These are phyloP conservation scores for Mycena sp. DNA, from an alignment of 1,284 basidiomycete species.

Conservation along the genomic window DNA sequence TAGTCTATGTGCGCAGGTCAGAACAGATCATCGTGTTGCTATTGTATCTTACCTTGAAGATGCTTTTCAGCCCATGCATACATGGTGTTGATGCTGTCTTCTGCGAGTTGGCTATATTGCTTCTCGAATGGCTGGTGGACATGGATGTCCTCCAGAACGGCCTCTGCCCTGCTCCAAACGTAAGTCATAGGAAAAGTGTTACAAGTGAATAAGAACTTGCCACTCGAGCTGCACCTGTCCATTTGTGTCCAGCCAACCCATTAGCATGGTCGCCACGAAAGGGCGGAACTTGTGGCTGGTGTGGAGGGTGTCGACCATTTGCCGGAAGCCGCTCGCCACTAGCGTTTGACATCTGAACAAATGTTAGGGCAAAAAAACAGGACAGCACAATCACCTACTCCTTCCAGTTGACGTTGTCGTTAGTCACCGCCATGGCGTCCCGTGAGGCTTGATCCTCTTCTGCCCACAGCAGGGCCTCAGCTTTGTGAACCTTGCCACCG, in stretches of 20 bases:
- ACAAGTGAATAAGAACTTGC: neutral
- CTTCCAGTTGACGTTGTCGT: no score
- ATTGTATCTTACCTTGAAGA: neutral
- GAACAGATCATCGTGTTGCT: neutral
- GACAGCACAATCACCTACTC: neutral
- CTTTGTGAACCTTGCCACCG: no score
- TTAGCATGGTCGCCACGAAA: neutral
- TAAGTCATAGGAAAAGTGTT: neutral
- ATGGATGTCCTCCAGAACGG: no score
- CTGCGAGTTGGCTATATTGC: neutral
- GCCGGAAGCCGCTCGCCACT: no score
- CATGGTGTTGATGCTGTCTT: neutral
- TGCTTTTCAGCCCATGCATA: neutral
- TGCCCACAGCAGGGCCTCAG: no score
- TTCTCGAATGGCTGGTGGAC: neutral
- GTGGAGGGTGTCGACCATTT: neutral
- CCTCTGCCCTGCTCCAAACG: neutral
- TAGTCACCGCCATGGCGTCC: no score
- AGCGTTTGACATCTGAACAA: neutral
- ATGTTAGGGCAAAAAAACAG: neutral
- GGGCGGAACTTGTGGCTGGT: neutral
- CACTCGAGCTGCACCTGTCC: neutral
- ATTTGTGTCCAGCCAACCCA: no score
- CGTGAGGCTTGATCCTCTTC: no score
- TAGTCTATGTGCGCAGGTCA: neutral